Evolutionary conservation across 1,284 basidiomycete species (phyloP), one percentile per base, ranked within the genome.

Genomic region (Naganishia cerealis): DNA sequence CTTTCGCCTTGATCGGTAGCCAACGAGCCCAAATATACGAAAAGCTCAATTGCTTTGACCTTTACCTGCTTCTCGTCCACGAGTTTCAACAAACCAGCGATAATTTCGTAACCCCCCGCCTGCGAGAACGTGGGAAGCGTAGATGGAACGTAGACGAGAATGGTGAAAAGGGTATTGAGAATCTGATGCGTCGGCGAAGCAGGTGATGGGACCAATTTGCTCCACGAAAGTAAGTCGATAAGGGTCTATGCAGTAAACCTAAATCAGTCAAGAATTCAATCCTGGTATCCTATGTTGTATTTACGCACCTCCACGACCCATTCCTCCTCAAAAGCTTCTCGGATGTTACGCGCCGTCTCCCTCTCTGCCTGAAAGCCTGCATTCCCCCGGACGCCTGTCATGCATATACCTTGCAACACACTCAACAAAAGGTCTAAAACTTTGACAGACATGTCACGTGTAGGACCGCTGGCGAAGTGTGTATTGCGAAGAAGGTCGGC

Each of bases 221-320:
- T 53, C 50, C 50, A 42, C 38, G 61, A 26, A n/a, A 63, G 38
- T 7, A 63, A 21, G 50, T 63, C 61, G n/a, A 63, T 29, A 3
- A 63, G 39, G 3, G 61, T 29, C 61, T 63, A 8, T 24, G 18
- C 21, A 18, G 16, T 8, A 39, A 40, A 2, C 9, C 8, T 2
- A n/a, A 21, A 39, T 33, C 39, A 10, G 38, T 10, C 10, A 8
- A 33, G 29, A 24, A 33, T 16, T 18, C 3, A 7, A 3, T 16
- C 24, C 2, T 18, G 21, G 40, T 6, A 7, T 8, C 10, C 21
- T 18, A 0, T 26, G 7, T n/a, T 16, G 39, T n/a, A 10, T 12
- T 10, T 24, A 59, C 61, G 18, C 42, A 63, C 61, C 61, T 63
- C 61, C 24, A 54, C 50, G 8, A 54, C 36, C 61, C 61, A 63